Evolutionary conservation across 192 early-diverging fungal genomes (phyloP).

Genomic region (Cladochytrium replicatum): DNA sequence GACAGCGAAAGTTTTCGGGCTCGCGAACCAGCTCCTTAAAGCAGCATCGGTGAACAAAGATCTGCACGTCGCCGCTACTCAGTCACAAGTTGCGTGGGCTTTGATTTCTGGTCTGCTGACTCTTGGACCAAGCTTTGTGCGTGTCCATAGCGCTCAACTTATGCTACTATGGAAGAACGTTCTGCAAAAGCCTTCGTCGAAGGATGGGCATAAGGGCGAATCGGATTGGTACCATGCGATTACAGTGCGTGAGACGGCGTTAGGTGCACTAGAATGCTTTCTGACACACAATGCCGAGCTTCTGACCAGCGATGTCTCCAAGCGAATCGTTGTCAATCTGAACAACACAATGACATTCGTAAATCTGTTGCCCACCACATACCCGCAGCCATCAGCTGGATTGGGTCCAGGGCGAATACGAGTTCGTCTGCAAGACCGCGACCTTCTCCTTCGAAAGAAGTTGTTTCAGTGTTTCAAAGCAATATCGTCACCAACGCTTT

Average conservation of each 20-base stretch:
- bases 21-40: constrained; percentile 67
- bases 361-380: constrained; percentile 36
- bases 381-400: constrained; percentile 29
- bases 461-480: constrained; percentile 62
- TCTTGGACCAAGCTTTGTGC: constrained; percentile 72
- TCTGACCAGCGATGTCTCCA: constrained; percentile 62
- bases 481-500: constrained; percentile 40
- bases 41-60: constrained; percentile 46
- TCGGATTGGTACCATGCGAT: constrained; percentile 50
- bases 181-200: constrained; percentile 60
- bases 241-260: constrained; percentile 47
- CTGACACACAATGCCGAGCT: constrained; percentile 57
- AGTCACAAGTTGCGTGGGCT: constrained; percentile 66
- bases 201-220: constrained; percentile 54
- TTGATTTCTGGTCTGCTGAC: constrained; percentile 64
- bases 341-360: constrained; percentile 62
- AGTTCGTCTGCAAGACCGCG: constrained; percentile 41
- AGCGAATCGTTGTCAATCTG: constrained; percentile 61
- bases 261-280: constrained; percentile 62
- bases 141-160: constrained; percentile 66
- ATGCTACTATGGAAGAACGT: constrained; percentile 70
- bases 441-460: constrained; percentile 50
- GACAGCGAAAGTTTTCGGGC: constrained; percentile 63
- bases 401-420: background rate
- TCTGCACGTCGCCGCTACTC: constrained; percentile 42